Conservation (phyloP, 208 protist species). For the Wallacemonas rigidus region DNA sequence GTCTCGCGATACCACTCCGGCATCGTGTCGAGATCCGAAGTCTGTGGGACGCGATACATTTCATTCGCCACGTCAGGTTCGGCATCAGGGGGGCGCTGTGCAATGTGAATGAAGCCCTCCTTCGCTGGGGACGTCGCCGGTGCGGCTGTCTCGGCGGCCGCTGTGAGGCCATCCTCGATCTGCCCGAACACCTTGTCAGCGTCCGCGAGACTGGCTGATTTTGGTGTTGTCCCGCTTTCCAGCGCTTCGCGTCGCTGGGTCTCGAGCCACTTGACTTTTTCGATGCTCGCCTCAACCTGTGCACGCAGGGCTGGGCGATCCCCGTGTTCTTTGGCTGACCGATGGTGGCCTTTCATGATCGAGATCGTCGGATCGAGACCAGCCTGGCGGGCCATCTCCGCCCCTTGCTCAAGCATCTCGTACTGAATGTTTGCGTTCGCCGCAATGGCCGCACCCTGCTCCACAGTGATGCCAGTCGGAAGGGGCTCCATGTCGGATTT, state of each 20-base stretch:
- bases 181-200: conserved; percentile 19
- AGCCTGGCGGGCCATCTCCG: conserved; percentile 54
- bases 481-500: conserved; percentile 76
- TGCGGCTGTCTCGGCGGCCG: conserved; percentile 2
- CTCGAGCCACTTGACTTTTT: conserved; percentile 56
- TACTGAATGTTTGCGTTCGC: conserved; percentile 74
- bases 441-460: conserved; percentile 80
- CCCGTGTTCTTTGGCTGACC: conserved; percentile 59
- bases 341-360: conserved; percentile 63
- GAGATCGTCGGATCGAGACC: conserved; percentile 64
- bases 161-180: conserved; percentile 30
- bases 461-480: conserved; percentile 80
- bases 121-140: not conserved
- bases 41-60: conserved; percentile 66
- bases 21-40: conserved; percentile 57
- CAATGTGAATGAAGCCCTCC: conserved; percentile 63
- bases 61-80: conserved; percentile 82
- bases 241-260: conserved; percentile 31
- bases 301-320: conserved; percentile 65
- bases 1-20: conserved; percentile 82
- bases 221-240: conserved; percentile 16
- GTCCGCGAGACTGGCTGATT: conserved; percentile 1
- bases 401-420: conserved; percentile 78
- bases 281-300: conserved; percentile 73
- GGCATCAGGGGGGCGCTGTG: conserved; percentile 45